phyloP scores from a whole-genome alignment of 2,329 filamentous ascomycete species.

The Atkinsonella hypoxylon region DNA sequence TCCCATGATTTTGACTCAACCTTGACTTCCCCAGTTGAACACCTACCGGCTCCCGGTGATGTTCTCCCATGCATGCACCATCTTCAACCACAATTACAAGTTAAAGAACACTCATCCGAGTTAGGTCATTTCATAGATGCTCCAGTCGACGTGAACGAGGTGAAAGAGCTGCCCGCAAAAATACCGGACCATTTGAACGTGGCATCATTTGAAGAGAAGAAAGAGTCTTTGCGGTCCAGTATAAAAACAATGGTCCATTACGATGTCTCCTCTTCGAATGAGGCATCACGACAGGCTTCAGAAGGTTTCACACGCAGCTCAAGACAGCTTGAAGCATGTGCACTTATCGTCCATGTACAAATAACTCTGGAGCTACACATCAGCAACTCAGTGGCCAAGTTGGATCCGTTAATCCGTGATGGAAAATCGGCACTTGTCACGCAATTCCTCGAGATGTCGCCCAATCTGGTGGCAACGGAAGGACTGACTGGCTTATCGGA shows the following conservation, averaged over 20 bases:
- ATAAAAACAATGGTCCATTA: background rate
- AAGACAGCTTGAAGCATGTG: conserved; percentile 14
- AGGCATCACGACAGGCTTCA: conserved; percentile 9
- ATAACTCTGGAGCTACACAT: conserved; percentile 35
- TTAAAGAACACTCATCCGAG: conserved; percentile 7
- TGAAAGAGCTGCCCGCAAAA: conserved; percentile 32
- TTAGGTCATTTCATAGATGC: conserved; percentile 2
- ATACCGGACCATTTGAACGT: conserved; percentile 16
- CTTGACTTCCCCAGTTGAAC: conserved; percentile 34
- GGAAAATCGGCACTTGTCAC: conserved; percentile 28
- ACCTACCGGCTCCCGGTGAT: conserved; percentile 22
- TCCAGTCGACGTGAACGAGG: conserved; percentile 14
- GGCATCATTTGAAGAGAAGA: background rate
- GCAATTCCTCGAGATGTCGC: conserved; percentile 26
- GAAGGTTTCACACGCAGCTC: conserved; percentile 10
- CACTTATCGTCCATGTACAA: conserved; percentile 32
- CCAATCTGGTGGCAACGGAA: conserved; percentile 24
- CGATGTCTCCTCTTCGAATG: conserved; percentile 2
- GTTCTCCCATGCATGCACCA: conserved; percentile 12
- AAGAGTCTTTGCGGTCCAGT: background rate
- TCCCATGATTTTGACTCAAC: conserved; percentile 28
- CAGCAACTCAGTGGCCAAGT: conserved; percentile 27
- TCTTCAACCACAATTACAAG: conserved; percentile 11
- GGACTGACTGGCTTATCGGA: conserved; percentile 30
- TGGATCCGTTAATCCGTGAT: conserved; percentile 23